Conservation (phyloP, 495 filamentous ascomycete genomes). For the Penicillium daleae region DNA sequence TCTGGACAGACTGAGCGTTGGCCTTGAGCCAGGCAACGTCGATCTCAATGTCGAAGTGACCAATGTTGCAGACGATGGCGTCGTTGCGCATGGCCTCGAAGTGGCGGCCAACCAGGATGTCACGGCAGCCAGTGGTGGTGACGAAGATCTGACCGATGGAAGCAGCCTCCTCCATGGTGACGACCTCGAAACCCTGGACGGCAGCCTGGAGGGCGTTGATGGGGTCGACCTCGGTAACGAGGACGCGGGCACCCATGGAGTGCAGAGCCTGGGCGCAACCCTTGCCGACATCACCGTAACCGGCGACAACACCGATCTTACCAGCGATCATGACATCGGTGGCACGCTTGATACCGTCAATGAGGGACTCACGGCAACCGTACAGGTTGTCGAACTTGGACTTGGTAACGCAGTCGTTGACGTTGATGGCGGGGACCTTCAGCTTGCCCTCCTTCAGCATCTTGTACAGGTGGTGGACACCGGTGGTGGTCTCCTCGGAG, state of each 20-base stretch:
- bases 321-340: constrained; percentile 99
- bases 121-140: constrained; percentile 98
- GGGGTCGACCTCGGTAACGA: constrained; percentile 96
- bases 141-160: constrained; percentile 93
- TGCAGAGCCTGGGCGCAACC: constrained; percentile 94
- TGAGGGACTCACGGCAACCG: constrained; percentile 97
- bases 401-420: constrained; percentile 99
- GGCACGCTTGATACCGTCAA: constrained; percentile 99
- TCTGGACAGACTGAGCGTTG: constrained; percentile 87
- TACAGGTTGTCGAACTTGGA: constrained; percentile 99
- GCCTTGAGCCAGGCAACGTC: constrained; percentile 99
- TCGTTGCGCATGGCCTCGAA: constrained; percentile 98
- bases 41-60: constrained; percentile 99
- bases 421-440: constrained; percentile 95
- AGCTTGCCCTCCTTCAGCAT: constrained; percentile 94
- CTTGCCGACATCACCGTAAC: constrained; percentile 99
- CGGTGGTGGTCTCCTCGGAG: constrained; percentile 99
- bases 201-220: constrained; percentile 99
- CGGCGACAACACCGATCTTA: constrained; percentile 95
- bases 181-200: constrained; percentile 95
- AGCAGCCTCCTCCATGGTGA: constrained; percentile 96
- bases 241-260: constrained; percentile 94
- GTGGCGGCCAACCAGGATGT: constrained; percentile 89
- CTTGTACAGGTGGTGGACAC: constrained; percentile 98
- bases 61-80: constrained; percentile 99